phyloP scores from a whole-genome alignment of 2,329 filamentous ascomycete genomes.

The Fusarium torreyae region DNA sequence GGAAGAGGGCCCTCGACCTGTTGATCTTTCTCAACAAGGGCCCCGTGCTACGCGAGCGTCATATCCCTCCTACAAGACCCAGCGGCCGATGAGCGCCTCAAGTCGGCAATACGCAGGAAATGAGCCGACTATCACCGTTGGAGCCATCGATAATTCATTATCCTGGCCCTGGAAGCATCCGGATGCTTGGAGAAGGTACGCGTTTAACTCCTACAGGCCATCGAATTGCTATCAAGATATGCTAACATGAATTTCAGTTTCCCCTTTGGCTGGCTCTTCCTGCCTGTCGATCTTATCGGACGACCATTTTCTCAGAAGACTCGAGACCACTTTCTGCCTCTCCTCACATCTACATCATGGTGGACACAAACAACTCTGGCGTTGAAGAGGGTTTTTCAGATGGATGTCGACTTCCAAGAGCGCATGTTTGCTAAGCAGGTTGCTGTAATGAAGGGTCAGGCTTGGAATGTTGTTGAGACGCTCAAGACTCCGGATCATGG shows the following conservation, averaged over 20 bases:
- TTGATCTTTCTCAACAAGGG: conserved; percentile 64
- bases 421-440: conserved; percentile 99
- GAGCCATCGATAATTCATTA: conserved; percentile 96
- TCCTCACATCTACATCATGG: conserved; percentile 95
- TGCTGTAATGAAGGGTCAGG: conserved; percentile 98
- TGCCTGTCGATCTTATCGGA: conserved; percentile 95
- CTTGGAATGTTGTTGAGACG: conserved; percentile 99
- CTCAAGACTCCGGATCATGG: conserved; percentile 94
- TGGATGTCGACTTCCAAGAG: conserved; percentile 97
- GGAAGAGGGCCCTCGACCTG: conserved; percentile 71
- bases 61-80: conserved; percentile 82
- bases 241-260: conserved; percentile 72
- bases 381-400: conserved; percentile 87
- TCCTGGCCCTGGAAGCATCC: conserved; percentile 99
- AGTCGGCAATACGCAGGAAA: conserved; percentile 62
- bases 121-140: conserved; percentile 79
- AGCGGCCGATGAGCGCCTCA: conserved; percentile 88
- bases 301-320: conserved; percentile 96
- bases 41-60: conserved; percentile 61
- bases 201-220: conserved; percentile 42
- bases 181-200: conserved; percentile 80
- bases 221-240: neutral
- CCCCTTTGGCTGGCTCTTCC: conserved; percentile 97
- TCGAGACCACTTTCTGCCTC: conserved; percentile 92
- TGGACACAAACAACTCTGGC: conserved; percentile 95